Percentiles rank a stretch among this genome's conserved stretches.
Evolutionary conservation across 2,329 filamentous ascomycete genomes (phyloP).

Genomic region (Fusarium sp.): DNA sequence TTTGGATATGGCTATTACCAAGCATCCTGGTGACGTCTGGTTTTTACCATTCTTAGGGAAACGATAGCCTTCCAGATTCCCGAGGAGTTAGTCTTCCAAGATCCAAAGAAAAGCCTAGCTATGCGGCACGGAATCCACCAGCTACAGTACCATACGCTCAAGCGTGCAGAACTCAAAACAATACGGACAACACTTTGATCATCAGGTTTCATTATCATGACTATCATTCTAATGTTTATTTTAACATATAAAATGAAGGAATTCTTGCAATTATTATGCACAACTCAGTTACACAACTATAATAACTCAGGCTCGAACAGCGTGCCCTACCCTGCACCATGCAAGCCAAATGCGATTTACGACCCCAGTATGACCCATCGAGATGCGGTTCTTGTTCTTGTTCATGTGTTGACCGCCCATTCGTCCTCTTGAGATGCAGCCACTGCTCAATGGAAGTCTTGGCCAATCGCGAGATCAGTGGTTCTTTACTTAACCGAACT

Average conservation of each 20-base stretch:
- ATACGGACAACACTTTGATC: constrained; percentile 19
- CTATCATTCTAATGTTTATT: constrained; percentile 7
- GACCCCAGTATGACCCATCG: constrained; percentile 37
- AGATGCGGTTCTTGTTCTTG: constrained; percentile 33
- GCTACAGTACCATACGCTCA: constrained; percentile 9
- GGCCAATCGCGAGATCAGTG: constrained; percentile 34
- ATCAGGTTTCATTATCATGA: constrained; percentile 8
- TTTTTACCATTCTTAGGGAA: background rate
- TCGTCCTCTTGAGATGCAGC: constrained; percentile 31
- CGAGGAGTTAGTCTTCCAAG: constrained; percentile 5
- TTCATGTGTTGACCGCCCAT: constrained; percentile 45
- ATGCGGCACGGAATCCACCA: constrained; percentile 1
- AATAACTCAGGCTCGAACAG: constrained; percentile 15
- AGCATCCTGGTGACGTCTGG: constrained; percentile 3
- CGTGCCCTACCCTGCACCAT: constrained; percentile 34
- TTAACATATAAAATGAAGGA: background rate
- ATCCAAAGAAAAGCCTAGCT: constrained; percentile 11
- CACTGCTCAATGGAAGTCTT: constrained; percentile 24
- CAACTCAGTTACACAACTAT: constrained; percentile 22
- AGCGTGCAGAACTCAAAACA: constrained; percentile 12
- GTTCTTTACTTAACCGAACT: constrained; percentile 16
- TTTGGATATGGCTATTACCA: constrained; percentile 1
- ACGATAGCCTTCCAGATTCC: constrained; percentile 7
- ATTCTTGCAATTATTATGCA: background rate
- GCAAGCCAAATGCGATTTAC: constrained; percentile 29